Base-by-base conservation (phyloP, 169 alveolate species). In the Cryptosporidium sp. region DNA sequence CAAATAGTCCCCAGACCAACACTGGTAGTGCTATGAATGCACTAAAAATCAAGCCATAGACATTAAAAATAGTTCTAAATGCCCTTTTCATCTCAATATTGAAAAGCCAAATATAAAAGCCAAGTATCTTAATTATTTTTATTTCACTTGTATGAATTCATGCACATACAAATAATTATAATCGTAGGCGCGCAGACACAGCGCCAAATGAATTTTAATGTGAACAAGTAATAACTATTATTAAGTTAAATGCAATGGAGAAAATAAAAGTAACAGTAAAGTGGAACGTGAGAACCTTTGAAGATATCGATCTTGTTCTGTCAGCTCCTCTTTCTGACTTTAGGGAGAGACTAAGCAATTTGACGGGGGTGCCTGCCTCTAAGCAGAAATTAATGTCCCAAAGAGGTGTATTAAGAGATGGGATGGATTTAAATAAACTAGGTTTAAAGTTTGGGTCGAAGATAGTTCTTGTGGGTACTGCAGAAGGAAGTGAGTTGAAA, bases 331-430 rank as follows among this genome's bases (percentile, higher is more conserved):
- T 35, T 55, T 52, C 21, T 74, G 93, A 23, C 59, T 93, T 73
- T 84, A 91, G 67, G 59, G 92, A 23, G 58, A 91, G 55, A 86
- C 69, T 85, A 65, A 95, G 95, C 84, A 93, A 95, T 7, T 80
- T 97, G 16, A 96, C 98, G 0, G 96, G 96, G 45, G 99, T 97
- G 5, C 98, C 98, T 0, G 94, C 97, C 1, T 98, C 95, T 14
- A 94, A 96, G 69, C 97, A 97, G 89, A 97, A 97, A 91, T 86
- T 97, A 41, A 94, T 96, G 97, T 93, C 94, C 69, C 96, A 95
- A 70, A 86, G 93, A 68, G 97, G 97, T 8, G 84, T 96, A 31
- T 35, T 96, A 48, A 92, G 95, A 86, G 96, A 93, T 69, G 95
- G 93, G 45, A 87, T 94, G 9, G 97, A 96, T 80, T 71, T 96